These are phyloP conservation scores for Moesziomyces aphidis DNA, from an alignment of 1,284 basidiomycete genomes.

Conservation along the genomic window DNA sequence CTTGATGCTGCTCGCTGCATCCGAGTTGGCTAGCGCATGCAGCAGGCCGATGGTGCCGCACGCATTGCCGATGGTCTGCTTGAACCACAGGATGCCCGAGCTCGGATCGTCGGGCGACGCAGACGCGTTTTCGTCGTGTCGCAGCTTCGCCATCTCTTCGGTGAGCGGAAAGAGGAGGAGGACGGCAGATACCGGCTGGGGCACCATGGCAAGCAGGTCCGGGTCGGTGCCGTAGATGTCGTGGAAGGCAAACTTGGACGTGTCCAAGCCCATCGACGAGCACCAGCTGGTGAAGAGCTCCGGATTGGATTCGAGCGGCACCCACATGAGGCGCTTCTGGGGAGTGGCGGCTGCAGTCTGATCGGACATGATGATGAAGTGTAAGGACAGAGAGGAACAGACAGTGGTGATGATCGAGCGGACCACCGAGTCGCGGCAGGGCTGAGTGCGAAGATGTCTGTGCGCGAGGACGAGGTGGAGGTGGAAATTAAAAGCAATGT, in stretches of 20 bases:
- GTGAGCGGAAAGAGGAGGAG: slow-evolving; percentile 70
- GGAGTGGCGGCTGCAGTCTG: background rate
- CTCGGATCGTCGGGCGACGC: slow-evolving; percentile 15
- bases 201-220: slow-evolving; percentile 70
- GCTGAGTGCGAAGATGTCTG: background rate
- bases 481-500: background rate
- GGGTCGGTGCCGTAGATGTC: slow-evolving; percentile 71
- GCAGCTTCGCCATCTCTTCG: slow-evolving; percentile 66
- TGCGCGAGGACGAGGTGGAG: slow-evolving; percentile 1
- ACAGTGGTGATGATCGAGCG: background rate
- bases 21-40: slow-evolving; percentile 63
- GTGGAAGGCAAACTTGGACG: slow-evolving; percentile 69
- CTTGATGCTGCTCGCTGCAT: slow-evolving; percentile 42
- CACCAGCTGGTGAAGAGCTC: slow-evolving; percentile 65
- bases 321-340: slow-evolving; percentile 52
- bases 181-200: slow-evolving; percentile 70
- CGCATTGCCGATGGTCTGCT: slow-evolving; percentile 67
- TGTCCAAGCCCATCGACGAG: slow-evolving; percentile 57
- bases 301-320: slow-evolving; percentile 67
- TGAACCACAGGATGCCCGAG: slow-evolving; percentile 57
- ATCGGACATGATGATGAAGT: background rate
- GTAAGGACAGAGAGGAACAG: background rate
- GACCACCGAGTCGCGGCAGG: no score
- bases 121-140: slow-evolving; percentile 39
- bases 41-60: slow-evolving; percentile 68